These are phyloP conservation scores for Penicillium sp. DNA, from an alignment of 2,329 filamentous ascomycete species.

Conservation along the genomic window DNA sequence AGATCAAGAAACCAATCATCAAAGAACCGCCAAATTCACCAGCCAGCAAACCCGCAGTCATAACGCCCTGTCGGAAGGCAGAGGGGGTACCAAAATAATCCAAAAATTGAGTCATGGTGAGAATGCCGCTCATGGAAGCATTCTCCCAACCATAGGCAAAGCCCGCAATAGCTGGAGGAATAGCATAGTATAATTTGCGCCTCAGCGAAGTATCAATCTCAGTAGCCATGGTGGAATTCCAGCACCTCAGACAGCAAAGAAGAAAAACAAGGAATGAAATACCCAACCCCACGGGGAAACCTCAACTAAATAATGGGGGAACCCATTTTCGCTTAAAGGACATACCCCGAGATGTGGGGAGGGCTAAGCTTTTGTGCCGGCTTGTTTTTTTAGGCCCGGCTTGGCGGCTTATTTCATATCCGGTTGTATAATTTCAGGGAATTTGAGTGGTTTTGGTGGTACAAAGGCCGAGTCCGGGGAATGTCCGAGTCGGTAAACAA, in stretches of 20 bases:
- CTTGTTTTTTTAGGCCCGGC: not conserved
- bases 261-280: not conserved
- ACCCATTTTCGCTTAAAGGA: not conserved
- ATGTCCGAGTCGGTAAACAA: not conserved
- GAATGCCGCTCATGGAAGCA: conserved; percentile 1
- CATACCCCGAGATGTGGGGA: not conserved
- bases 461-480: not conserved
- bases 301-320: not conserved
- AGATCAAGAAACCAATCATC: not conserved
- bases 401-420: conserved; percentile 1
- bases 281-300: not conserved
- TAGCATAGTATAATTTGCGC: not conserved
- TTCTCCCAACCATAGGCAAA: conserved; percentile 1
- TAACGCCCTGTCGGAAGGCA: not conserved
- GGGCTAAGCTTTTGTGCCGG: conserved; percentile 1
- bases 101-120: conserved; percentile 1
- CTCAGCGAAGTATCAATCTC: not conserved
- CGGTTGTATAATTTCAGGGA: not conserved
- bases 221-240: not conserved
- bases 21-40: conserved; percentile 1
- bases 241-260: not conserved
- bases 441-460: too few relatives aligned
- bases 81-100: not conserved
- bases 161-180: not conserved
- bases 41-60: not conserved